Conservation (phyloP, 345 rosid genomes). For the Toxicodendron radicans region DNA sequence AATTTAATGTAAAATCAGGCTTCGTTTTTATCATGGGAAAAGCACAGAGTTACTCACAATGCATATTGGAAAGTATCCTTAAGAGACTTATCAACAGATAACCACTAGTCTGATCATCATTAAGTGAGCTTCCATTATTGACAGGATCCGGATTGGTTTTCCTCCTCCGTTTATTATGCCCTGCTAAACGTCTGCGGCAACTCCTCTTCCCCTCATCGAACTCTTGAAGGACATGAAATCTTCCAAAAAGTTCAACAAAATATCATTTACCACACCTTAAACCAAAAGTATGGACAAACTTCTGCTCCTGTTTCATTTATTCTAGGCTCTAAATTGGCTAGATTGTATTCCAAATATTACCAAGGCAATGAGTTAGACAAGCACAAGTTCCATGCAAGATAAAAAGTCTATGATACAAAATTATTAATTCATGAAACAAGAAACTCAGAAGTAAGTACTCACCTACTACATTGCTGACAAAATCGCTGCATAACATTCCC, state of each 20-base stretch:
- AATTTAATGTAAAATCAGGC: neutral
- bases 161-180: slow-evolving; percentile 96
- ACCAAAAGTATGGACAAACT: neutral
- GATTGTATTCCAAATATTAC: neutral
- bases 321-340: neutral
- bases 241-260: slow-evolving; percentile 28
- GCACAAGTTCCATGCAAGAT: neutral
- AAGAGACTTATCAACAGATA: slow-evolving; percentile 78
- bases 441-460: slow-evolving; percentile 20
- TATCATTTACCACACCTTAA: slow-evolving; percentile 10
- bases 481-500: slow-evolving; percentile 94
- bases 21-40: neutral
- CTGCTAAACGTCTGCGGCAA: slow-evolving; percentile 98
- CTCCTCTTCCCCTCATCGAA: slow-evolving; percentile 99
- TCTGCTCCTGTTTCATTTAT: neutral
- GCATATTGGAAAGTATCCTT: slow-evolving; percentile 88
- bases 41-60: slow-evolving; percentile 51
- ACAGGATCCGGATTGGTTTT: slow-evolving; percentile 82
- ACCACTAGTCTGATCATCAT: slow-evolving; percentile 79
- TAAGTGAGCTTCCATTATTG: slow-evolving; percentile 49
- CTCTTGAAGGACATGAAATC: slow-evolving; percentile 97
- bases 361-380: neutral
- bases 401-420: neutral
- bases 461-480: slow-evolving; percentile 99
- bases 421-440: neutral